Evolutionary conservation across 2,329 filamentous ascomycete species (phyloP), one percentile per base, ranked within the genome.

Genomic region (Ophiocordyceps sinensis): DNA sequence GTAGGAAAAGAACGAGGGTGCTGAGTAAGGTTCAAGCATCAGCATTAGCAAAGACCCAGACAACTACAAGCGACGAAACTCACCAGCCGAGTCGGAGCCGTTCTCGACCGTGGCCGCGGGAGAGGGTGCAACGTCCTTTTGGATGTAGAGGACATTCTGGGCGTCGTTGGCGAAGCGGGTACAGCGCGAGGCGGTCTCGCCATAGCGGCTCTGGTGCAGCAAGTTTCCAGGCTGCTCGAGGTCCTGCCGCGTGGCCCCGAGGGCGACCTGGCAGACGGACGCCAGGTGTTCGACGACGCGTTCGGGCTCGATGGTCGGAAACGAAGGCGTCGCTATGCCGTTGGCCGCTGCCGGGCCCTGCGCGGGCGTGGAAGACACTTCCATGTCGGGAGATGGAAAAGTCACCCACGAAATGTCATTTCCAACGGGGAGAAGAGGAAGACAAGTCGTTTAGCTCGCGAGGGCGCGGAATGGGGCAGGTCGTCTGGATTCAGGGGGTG

Each of bases 161-260:
- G 82, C 73, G 63, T 98, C 93, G 46, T 79, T 78, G 44, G 87
- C 87, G 63, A 96, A 96, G 53, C 88, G 82, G 50, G 79, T 78
- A 62, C 89, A 95, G 66, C 86, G 77, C 57, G 87, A 79, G 43
- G 94, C 66, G 7, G 91, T 95, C 53, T 96, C 89, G 41, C 71
- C 66, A 50, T 85, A 75, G 50, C 73, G 76, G 43, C 70, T 63
- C 53, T 79, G 71, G 44, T 87, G 86, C 46, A 98, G 71, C 62
- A 98, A 69, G 66, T 85, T 95, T 47, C 85, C 87, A 14, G 79
- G 67, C 48, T 76, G 75, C 59, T 89, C 79, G 41, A 98, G 76
- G 56, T 98, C 89, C 47, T 77, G 70, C 56, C 78, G 77, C 43
- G 75, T 75, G 51, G 85, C 82, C 49, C 84, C 84, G 38, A 89